Percentiles rank a stretch among this genome's conserved stretches.
These are phyloP conservation scores for Bauhinia variegata DNA, from an alignment of 306 rosid genomes.

Conservation along the genomic window DNA sequence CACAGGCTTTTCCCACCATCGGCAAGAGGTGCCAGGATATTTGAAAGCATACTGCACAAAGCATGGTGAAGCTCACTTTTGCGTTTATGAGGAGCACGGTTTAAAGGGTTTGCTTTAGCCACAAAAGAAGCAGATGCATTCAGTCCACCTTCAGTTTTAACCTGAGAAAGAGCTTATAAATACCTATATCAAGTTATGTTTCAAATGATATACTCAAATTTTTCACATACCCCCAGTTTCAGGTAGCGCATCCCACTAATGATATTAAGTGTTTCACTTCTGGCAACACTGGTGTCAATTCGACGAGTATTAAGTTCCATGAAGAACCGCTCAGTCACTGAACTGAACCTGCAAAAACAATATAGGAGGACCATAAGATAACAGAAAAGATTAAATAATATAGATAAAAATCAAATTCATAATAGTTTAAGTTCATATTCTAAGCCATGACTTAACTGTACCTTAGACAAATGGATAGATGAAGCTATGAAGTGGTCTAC, in stretches of 20 bases:
- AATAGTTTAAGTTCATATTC: conserved; percentile 20
- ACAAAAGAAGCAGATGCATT: conserved; percentile 99
- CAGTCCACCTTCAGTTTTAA: conserved; percentile 95
- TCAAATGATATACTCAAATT: conserved; percentile 31
- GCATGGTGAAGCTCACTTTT: conserved; percentile 99
- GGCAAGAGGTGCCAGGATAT: conserved; percentile 96
- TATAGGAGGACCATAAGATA: conserved; percentile 28
- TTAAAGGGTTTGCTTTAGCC: conserved; percentile 98
- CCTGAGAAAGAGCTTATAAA: conserved; percentile 61
- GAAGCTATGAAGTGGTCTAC: conserved; percentile 1
- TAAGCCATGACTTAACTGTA: conserved; percentile 30
- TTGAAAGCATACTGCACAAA: conserved; percentile 93
- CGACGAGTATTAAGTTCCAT: conserved; percentile 96
- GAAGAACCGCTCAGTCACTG: conserved; percentile 98
- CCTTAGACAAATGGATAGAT: conserved; percentile 5
- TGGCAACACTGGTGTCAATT: conserved; percentile 78
- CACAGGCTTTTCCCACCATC: conserved; percentile 97
- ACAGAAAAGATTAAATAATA: neutral
- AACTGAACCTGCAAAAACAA: conserved; percentile 80
- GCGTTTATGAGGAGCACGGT: conserved; percentile 92
- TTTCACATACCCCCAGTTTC: conserved; percentile 86
- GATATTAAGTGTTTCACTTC: conserved; percentile 97
- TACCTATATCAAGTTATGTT: conserved; percentile 38
- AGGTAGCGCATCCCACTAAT: conserved; percentile 99
- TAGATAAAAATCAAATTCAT: conserved; percentile 10